Percentiles rank a stretch among this genome's conserved stretches.
Conservation (phyloP, 441 rosid species). For the Jatropha podagrica region DNA sequence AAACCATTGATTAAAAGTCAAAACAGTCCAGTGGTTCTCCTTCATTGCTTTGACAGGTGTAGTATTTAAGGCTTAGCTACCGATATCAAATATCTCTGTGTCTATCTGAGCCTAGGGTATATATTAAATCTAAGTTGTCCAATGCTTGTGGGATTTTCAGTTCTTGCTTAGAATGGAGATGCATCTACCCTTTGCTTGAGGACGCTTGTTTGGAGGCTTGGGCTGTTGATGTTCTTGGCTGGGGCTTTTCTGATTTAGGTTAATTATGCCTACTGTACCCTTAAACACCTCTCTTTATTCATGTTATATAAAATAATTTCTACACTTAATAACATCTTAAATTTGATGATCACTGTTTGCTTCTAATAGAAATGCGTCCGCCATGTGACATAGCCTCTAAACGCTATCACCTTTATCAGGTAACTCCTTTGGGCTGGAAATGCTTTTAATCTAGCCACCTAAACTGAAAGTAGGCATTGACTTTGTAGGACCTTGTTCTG, state of each 20-base stretch:
- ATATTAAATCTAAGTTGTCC: too few relatives aligned
- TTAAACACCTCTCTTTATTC: neutral
- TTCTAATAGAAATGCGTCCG: slow-evolving; percentile 46
- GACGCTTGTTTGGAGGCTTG: slow-evolving; percentile 88
- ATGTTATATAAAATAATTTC: neutral
- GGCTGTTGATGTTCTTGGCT: slow-evolving; percentile 93
- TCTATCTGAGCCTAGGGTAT: neutral
- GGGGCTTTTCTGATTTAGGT: slow-evolving; percentile 99
- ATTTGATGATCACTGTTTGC: neutral
- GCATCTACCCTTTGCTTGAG: slow-evolving; percentile 74
- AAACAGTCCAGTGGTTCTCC: slow-evolving; percentile 62
- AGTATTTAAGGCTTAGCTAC: neutral
- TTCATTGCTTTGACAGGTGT: slow-evolving; percentile 86
- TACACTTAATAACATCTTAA: neutral
- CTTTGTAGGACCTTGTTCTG: too few relatives aligned
- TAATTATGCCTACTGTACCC: neutral
- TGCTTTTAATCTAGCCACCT: neutral
- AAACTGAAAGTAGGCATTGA: neutral
- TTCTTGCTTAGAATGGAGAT: slow-evolving; percentile 96
- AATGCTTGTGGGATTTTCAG: slow-evolving; percentile 38
- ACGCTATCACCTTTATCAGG: slow-evolving; percentile 83
- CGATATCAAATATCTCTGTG: neutral
- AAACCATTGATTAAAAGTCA: slow-evolving; percentile 44
- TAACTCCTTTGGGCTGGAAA: slow-evolving; percentile 18
- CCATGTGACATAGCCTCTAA: slow-evolving; percentile 68